These are phyloP conservation scores for Poteriospumella lacustris DNA, from an alignment of 108 stramenopile species.

Conservation along the genomic window DNA sequence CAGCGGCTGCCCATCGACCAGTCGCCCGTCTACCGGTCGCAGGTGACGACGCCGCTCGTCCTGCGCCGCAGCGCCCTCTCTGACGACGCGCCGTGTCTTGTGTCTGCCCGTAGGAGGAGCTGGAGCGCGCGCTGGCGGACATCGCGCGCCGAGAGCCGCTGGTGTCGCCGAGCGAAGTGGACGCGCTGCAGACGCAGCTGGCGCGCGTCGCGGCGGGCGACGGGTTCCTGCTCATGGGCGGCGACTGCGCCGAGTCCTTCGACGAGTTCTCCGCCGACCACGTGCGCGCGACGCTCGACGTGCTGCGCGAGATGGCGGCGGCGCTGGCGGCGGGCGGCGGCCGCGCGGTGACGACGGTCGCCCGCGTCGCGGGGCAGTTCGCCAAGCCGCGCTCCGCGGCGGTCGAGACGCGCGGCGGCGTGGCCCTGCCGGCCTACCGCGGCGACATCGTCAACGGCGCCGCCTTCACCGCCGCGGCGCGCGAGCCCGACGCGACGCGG, in stretches of 20 bases:
- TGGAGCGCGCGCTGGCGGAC: slow-evolving; percentile 25
- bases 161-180: slow-evolving; percentile 48
- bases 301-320: slow-evolving; percentile 76
- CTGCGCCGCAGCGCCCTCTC: neutral
- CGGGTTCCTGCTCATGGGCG: slow-evolving; percentile 95
- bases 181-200: slow-evolving; percentile 72
- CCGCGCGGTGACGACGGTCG: slow-evolving; percentile 91
- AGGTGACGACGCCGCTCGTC: neutral
- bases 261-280: slow-evolving; percentile 71
- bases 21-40: slow-evolving; percentile 39
- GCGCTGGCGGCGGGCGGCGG: slow-evolving; percentile 88
- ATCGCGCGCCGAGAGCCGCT: slow-evolving; percentile 41
- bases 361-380: slow-evolving; percentile 94
- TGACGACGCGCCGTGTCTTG: neutral
- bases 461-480: slow-evolving; percentile 80
- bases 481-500: slow-evolving; percentile 71
- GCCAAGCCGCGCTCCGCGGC: slow-evolving; percentile 90
- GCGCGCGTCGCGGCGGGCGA: slow-evolving; percentile 84
- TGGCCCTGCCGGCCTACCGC: slow-evolving; percentile 77
- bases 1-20: slow-evolving; percentile 24
- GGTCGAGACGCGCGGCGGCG: slow-evolving; percentile 65
- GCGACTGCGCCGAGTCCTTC: slow-evolving; percentile 95
- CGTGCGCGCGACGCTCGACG: slow-evolving; percentile 80
- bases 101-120: neutral
- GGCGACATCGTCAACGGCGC: slow-evolving; percentile 93